Conservation (phyloP, 768 basidiomycete genomes). For the Lactarius vividus region DNA sequence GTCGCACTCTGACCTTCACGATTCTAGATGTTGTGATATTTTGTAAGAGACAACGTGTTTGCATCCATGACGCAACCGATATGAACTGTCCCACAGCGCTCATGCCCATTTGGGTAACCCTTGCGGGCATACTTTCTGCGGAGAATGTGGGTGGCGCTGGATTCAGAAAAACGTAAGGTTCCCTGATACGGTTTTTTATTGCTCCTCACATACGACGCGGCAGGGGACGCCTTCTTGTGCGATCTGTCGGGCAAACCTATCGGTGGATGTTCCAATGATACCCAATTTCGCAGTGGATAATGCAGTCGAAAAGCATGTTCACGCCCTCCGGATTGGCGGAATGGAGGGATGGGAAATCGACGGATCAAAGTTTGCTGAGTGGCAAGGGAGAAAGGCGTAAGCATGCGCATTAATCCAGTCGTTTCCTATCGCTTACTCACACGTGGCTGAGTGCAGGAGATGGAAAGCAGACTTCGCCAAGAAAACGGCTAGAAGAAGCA, state of each 20-base stretch:
- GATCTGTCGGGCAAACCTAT: conserved; percentile 53
- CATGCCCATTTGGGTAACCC: conserved; percentile 62
- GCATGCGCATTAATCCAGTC: conserved; percentile 28
- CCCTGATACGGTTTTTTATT: background rate
- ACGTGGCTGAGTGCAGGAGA: conserved; percentile 19
- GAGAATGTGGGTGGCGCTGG: conserved; percentile 64
- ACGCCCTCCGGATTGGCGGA: conserved; percentile 45
- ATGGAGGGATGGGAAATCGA: conserved; percentile 50
- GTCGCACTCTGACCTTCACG: conserved; percentile 6
- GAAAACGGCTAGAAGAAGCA: background rate
- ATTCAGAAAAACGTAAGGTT: conserved; percentile 48
- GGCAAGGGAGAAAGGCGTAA: conserved; percentile 54
- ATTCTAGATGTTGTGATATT: conserved; percentile 63
- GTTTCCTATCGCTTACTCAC: conserved; percentile 2
- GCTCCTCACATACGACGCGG: conserved; percentile 30
- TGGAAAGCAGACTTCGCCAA: conserved; percentile 20
- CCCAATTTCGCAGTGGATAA: conserved; percentile 65
- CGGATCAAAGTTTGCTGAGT: conserved; percentile 50
- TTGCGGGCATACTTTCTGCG: conserved; percentile 74
- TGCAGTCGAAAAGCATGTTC: conserved; percentile 57
- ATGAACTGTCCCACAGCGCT: conserved; percentile 42
- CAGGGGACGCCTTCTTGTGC: conserved; percentile 51
- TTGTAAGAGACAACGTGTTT: conserved; percentile 44
- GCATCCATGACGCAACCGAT: background rate
- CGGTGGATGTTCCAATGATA: conserved; percentile 46